Percentiles rank a stretch among this genome's conserved stretches.
Evolutionary conservation across 2,329 filamentous ascomycete genomes (phyloP).

Genomic region (Fusarium sp.): DNA sequence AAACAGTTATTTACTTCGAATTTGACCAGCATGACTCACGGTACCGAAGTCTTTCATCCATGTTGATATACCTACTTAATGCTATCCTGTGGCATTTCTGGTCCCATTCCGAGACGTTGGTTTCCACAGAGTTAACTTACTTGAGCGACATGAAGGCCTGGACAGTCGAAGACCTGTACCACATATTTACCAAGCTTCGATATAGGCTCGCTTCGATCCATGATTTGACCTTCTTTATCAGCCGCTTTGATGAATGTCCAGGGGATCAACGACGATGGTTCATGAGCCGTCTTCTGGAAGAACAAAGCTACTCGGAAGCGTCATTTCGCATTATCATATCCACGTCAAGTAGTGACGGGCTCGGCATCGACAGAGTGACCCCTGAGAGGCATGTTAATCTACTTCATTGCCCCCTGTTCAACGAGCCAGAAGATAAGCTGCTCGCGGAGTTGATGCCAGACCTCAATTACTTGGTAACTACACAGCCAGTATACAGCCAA

Average conservation of each 20-base stretch:
- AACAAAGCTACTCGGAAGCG: neutral
- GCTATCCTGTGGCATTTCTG: neutral
- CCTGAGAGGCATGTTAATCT: neutral
- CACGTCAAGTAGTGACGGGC: neutral
- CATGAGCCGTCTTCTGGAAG: neutral
- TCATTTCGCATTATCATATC: neutral
- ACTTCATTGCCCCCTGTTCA: neutral
- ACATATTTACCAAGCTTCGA: neutral
- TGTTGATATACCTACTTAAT: neutral
- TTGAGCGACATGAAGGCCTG: neutral
- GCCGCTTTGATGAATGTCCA: neutral
- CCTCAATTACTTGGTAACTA: neutral
- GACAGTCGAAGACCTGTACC: neutral
- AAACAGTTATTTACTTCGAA: neutral
- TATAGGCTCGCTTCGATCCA: accelerated
- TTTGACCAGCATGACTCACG: neutral
- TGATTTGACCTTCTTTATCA: neutral
- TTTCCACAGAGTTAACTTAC: neutral
- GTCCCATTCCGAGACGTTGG: neutral
- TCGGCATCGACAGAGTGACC: neutral
- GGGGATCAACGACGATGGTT: neutral
- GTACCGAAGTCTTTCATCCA: neutral
- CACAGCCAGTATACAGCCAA: neutral
- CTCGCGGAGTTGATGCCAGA: neutral
- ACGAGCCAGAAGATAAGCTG: neutral